Base-by-base conservation (phyloP, 2,329 filamentous ascomycete species). In the Pseudocercospora vitis region DNA sequence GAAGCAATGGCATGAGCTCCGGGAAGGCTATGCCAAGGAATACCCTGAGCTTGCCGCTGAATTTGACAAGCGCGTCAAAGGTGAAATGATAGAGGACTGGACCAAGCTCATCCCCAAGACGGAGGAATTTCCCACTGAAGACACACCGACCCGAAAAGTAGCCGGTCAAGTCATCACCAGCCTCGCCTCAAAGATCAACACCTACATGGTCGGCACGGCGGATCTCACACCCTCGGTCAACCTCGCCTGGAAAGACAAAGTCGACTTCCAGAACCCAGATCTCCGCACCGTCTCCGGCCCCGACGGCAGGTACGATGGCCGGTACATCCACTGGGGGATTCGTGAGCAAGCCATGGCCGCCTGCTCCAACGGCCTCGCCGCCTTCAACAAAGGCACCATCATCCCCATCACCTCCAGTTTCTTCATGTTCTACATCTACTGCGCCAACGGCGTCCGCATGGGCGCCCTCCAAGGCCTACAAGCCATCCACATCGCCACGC, bases 261-360 rank as follows among this genome's bases (percentile, higher is more conserved):
- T 77, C 8, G 76, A 78, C 61, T 80, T 80, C 65, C 78, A 80
- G 29, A 64, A 72, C 65, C 68, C 69, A 9, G 60, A 67, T 26
- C 61, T 68, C 16, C 55, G 57, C 8, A 65, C 67, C 14, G 59
- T 65, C 1, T 66, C 76, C 55, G 78, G 79, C 5, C 76, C 80
- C 61, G 80, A 79, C 57, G 83, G 82, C 35, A 70, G 78, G 66
- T 79, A 79, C 60, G 64, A 67, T 2, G 75, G 75, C 18, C 72
- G 75, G 6, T 76, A 76, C 57, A 72, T 84, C 58, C 81, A 81
- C 65, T 84, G 76, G 65, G 82, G 81, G 32, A 78, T 85, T 50
- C 78, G 82, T 4, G 81, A 84, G 60, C 81, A 84, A 63, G 81
- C 81, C 50, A 85, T 86, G 83, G 75, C 75, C 2, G 70, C 77